A percentile compares a stretch with the other conserved stretches of the same genome.
Conservation (phyloP, 208 protist genomes). For the Trypanosoma melophagium region DNA sequence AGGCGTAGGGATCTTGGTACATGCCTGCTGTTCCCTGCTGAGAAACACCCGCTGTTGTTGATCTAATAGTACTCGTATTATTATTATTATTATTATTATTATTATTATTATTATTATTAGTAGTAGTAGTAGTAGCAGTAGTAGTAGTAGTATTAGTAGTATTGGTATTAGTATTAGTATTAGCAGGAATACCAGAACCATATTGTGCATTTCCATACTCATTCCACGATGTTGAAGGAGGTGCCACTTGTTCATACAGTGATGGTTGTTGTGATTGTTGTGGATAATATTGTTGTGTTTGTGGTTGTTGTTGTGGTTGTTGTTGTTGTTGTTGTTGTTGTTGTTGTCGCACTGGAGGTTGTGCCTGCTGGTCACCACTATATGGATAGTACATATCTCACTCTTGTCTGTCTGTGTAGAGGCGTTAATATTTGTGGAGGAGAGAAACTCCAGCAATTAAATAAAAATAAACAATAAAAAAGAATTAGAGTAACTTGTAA, state of each 20-base stretch:
- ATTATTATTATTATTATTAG: too few relatives aligned
- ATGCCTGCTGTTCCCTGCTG: too few relatives aligned
- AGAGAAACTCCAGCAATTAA: not conserved
- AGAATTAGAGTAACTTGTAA: too few relatives aligned
- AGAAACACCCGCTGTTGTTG: too few relatives aligned
- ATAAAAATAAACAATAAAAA: too few relatives aligned
- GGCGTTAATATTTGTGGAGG: not conserved
- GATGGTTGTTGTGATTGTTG: not conserved
- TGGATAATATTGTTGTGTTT: slow-evolving; percentile 17
- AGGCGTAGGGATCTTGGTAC: too few relatives aligned
- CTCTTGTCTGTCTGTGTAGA: not conserved
- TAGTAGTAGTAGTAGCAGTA: too few relatives aligned
- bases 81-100: too few relatives aligned
- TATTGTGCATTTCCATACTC: too few relatives aligned
- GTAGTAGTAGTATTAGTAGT: not conserved
- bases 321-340: slow-evolving; percentile 15
- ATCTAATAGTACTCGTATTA: too few relatives aligned
- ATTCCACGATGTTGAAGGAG: too few relatives aligned
- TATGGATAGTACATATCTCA: slow-evolving; percentile 23
- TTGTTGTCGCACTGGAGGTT: not conserved
- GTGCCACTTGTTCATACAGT: too few relatives aligned
- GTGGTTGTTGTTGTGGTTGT: slow-evolving; percentile 10
- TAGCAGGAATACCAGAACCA: not conserved
- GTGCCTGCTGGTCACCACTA: slow-evolving; percentile 3
- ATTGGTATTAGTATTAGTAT: not conserved